Evolutionary conservation across 2,329 filamentous ascomycete genomes (phyloP), one percentile per base, ranked within the genome.

Genomic region (Ceratocystis ficicola): DNA sequence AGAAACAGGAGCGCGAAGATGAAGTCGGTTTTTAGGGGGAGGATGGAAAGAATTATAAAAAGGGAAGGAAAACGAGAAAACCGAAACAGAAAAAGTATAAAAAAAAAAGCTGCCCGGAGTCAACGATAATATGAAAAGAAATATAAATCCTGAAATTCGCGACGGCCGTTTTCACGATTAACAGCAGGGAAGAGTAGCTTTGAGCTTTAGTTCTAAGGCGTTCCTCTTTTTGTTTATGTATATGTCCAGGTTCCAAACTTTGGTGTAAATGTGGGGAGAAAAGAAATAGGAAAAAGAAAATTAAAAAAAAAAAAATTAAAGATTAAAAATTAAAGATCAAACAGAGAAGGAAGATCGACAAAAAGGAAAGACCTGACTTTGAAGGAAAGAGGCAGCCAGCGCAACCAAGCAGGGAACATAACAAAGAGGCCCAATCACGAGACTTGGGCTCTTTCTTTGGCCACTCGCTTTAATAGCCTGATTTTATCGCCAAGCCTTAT

Each of bases 261-360:
- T 57, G 52, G 36, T 41, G 36, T 41, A 41, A 30, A 57, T 57
- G 52, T 57, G 52, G 52, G 52, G 52, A 57, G 20, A 63, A 44
- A 44, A 12, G 8, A 46, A 17, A 48, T 3, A 22, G 41, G 8
- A 41, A 62, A 36, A 44, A 8, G 8, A 15, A 46, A 46, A 46
- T 6, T 17, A 48, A 30, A 30, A 12, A 44, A 46, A 48, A 44
- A 63, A n/a, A n/a, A n/a, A n/a, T n/a, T n/a, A n/a, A n/a, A n/a
- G n/a, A 25, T 25, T 25, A 25, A 44, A n/a, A 4, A 44, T 25
- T 44, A 25, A 44, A 62, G 32, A 61, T 22, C 46, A 48, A 20
- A 32, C 22, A 59, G 32, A 59, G 55, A 17, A 28, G 55, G 25
- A 32, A 32, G 25, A 59, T 25, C 55, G 55, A 59, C 22, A 25